Conservation (phyloP, 73 alveolate genomes). For the Breviolum minutum region DNA sequence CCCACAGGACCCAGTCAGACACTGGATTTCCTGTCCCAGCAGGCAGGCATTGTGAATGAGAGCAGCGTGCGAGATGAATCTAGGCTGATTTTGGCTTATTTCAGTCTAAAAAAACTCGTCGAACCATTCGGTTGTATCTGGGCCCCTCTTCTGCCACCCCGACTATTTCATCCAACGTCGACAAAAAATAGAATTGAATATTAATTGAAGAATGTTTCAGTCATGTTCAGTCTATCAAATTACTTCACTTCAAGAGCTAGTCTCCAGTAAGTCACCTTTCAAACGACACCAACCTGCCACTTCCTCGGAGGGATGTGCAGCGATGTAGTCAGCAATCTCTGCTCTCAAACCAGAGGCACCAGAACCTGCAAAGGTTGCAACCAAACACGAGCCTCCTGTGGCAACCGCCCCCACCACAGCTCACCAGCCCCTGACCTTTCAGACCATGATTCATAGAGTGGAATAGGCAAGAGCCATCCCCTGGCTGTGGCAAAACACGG, state of each 20-base stretch:
- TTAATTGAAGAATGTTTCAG: no score
- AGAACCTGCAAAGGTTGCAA: background rate
- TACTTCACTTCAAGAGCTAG: background rate
- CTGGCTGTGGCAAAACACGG: conserved; percentile 83
- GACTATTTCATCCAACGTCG: no score
- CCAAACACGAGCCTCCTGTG: background rate
- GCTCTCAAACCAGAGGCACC: conserved; percentile 61
- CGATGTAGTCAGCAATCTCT: conserved; percentile 89
- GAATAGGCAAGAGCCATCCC: conserved; percentile 88
- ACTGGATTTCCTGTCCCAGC: conserved; percentile 4
- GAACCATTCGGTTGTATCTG: no score
- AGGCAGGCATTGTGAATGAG: no score
- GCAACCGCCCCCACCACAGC: no score
- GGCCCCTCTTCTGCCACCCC: no score
- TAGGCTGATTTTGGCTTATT: no score
- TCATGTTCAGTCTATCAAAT: no score
- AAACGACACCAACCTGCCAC: conserved; percentile 21
- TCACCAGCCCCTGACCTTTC: background rate
- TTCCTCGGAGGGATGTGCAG: conserved; percentile 62
- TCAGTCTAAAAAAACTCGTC: no score
- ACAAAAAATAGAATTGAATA: no score
- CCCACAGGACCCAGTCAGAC: conserved; percentile 90
- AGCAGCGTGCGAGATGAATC: no score
- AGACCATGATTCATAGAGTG: conserved; percentile 78
- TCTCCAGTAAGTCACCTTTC: background rate